Evolutionary conservation across 345 rosid genomes (phyloP).

Genomic region (Firmiana major): DNA sequence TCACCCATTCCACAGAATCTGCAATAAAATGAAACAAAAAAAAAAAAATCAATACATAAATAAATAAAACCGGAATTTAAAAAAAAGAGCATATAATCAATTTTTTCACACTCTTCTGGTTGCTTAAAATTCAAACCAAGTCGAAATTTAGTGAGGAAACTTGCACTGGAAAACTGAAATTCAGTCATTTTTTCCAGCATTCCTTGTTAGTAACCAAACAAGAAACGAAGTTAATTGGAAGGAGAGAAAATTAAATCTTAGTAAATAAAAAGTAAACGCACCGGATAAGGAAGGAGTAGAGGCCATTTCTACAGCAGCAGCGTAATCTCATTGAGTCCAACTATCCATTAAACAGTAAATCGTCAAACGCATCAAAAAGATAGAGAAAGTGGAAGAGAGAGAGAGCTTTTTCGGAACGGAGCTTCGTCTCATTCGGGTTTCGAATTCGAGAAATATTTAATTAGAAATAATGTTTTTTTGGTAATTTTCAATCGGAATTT

Average conservation of each 20-base stretch:
- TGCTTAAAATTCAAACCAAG: neutral
- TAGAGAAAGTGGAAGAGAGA: neutral
- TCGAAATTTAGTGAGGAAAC: neutral
- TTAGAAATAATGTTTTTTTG: too few relatives aligned
- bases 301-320: slow-evolving; percentile 62
- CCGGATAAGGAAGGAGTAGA: slow-evolving; percentile 81
- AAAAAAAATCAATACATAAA: neutral
- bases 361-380: neutral
- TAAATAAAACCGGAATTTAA: neutral
- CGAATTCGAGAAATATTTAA: too few relatives aligned
- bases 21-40: slow-evolving; percentile 20
- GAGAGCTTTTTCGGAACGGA: too few relatives aligned
- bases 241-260: neutral
- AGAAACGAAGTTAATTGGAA: neutral
- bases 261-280: slow-evolving; percentile 16
- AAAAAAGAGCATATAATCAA: neutral
- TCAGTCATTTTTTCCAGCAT: slow-evolving; percentile 7
- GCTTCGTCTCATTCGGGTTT: too few relatives aligned
- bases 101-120: neutral
- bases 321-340: slow-evolving; percentile 48
- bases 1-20: slow-evolving; percentile 87
- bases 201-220: neutral
- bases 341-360: slow-evolving; percentile 26
- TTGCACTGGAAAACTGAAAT: neutral
- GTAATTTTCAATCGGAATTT: neutral